Percentiles rank a stretch among this genome's conserved stretches.
phyloP scores from a whole-genome alignment of 192 early-diverging fungal genomes.

The Coemansia sp. region DNA sequence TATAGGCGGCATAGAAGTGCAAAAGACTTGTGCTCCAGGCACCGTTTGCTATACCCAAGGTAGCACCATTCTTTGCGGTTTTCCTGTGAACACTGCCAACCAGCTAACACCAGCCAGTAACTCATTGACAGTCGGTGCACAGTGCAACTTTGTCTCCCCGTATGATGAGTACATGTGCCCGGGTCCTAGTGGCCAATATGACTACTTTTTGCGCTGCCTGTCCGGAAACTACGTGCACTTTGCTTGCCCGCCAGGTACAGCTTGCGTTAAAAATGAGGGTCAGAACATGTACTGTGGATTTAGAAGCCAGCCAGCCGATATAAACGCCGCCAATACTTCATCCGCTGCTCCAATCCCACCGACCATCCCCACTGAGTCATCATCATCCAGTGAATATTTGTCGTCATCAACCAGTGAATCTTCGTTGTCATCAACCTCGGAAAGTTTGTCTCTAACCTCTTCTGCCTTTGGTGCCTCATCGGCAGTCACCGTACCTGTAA shows the following conservation, averaged over 20 bases:
- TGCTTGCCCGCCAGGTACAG: constrained; percentile 46
- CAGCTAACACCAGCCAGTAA: constrained; percentile 23
- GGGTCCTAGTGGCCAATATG: constrained; percentile 31
- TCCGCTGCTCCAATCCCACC: not conserved
- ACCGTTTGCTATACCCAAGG: constrained; percentile 52
- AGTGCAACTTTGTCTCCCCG: constrained; percentile 33
- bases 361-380: not conserved
- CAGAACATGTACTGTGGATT: constrained; percentile 47
- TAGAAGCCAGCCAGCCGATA: not conserved
- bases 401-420: not conserved
- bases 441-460: not conserved
- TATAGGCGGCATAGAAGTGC: constrained; percentile 27
- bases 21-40: constrained; percentile 45
- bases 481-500: not conserved
- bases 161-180: constrained; percentile 54
- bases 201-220: constrained; percentile 48
- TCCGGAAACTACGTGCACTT: constrained; percentile 45
- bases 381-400: not conserved
- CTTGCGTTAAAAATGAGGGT: constrained; percentile 40
- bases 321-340: not conserved
- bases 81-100: constrained; percentile 27
- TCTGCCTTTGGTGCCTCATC: not conserved
- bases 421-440: not conserved
- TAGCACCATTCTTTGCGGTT: constrained; percentile 43
- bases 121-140: constrained; percentile 22